Base-by-base conservation (phyloP, 495 filamentous ascomycete species). In the Penicillium bovifimosum region DNA sequence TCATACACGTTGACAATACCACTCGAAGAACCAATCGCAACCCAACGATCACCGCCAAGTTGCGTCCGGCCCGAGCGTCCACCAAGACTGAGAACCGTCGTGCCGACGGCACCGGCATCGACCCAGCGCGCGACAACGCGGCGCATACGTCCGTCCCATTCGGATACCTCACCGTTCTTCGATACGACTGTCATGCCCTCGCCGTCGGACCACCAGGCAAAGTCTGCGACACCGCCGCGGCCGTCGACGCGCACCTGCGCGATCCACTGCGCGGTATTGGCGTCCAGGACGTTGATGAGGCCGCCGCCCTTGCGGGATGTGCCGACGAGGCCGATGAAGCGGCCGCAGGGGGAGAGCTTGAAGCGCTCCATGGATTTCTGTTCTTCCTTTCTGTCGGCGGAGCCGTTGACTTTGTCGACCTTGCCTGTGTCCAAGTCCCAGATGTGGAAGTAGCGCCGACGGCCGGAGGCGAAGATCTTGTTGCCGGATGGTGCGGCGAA, bases 1-100 rank as follows among this genome's bases (percentile, higher is more conserved):
- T 97, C 91, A 69, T 98, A 98, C 42, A 98, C 76, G 64, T 96
- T 96, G 24, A 95, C 81, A 18, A 98, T 83, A 24, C 93, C 93
- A 41, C 83, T 88, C 33, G 81, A 85, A 28, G 83, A 87, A 6
- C 93, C 93, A 20, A 96, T 76, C 9, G 88, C 91, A 7, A 96
- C 78, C 89, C 89, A 97, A 51, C 88, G 76, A 65, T 95, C 87
- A 1, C 82, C 84, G n/a, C 91, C 91, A 6, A 95, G 73, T 45
- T 76, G 71, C 13, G 65, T 59, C 5, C 70, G 65, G 8, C 82
- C 83, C 0, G 78, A 76, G 11, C 67, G 68, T 6, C 88, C 90
- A 34, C 91, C 91, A 10, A 96, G 74, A 31, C 83, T 80, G 47
- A 97, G 73, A 3, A 88, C 85, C 0, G 90, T 95, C 7, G 83